Evolutionary conservation across 192 early-diverging fungal species (phyloP).

Genomic region (Backusella tuberculispora): DNA sequence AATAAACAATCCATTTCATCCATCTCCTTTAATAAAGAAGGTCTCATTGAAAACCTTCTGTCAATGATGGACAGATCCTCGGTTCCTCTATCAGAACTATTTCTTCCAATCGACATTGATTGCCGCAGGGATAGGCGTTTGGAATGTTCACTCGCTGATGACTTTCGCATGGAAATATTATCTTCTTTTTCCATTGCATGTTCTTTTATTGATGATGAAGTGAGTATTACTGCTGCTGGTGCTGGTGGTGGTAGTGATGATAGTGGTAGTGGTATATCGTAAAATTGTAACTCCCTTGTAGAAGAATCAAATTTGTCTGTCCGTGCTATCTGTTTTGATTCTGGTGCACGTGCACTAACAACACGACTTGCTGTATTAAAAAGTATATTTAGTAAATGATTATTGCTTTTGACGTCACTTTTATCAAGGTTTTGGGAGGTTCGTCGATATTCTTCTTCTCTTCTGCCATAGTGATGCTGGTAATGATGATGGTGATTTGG

Average conservation of each 20-base stretch:
- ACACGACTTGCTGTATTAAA: slow-evolving; percentile 26
- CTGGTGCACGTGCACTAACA: slow-evolving; percentile 22
- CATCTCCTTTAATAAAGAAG: not conserved
- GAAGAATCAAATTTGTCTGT: slow-evolving; percentile 7
- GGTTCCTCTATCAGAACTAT: not conserved
- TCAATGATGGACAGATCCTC: not conserved
- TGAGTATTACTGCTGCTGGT: not conserved
- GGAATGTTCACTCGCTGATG: not conserved
- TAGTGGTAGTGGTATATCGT: slow-evolving; percentile 3
- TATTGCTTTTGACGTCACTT: not conserved
- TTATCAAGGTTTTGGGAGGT: not conserved
- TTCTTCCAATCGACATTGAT: not conserved
- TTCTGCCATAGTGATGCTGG: not conserved
- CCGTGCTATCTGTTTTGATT: slow-evolving; percentile 16
- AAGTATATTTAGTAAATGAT: not conserved
- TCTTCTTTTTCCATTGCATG: not conserved
- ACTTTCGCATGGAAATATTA: not conserved
- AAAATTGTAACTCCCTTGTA: not conserved
- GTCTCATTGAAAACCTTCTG: not conserved
- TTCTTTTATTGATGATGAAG: not conserved
- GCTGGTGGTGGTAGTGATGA: not conserved
- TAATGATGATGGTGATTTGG: not conserved
- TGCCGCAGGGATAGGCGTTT: not conserved
- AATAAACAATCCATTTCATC: not conserved
- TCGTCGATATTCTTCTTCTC: not conserved